Conservation (phyloP, 805 yeast genomes). For the Lachancea waltii region DNA sequence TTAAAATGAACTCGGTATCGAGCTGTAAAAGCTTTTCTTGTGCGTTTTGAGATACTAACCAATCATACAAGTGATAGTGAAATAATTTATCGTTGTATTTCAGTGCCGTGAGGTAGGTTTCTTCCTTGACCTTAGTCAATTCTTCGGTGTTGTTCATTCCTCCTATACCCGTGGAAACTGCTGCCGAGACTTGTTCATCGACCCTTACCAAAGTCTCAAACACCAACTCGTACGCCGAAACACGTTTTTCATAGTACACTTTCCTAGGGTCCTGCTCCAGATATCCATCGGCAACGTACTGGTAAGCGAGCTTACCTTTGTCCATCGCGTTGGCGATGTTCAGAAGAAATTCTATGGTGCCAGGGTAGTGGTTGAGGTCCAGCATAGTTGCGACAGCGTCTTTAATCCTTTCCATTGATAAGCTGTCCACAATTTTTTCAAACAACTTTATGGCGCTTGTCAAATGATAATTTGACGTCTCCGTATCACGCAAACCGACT, state of each 20-base stretch:
- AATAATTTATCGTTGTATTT: constrained; percentile 73
- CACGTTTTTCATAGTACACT: constrained; percentile 45
- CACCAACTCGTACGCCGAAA: constrained; percentile 60
- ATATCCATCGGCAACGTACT: constrained; percentile 48
- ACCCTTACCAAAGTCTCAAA: constrained; percentile 69
- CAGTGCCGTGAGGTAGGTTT: constrained; percentile 68
- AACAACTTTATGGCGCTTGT: constrained; percentile 69
- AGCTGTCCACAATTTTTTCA: constrained; percentile 70
- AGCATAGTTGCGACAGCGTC: constrained; percentile 77
- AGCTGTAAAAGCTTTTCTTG: constrained; percentile 72
- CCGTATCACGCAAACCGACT: constrained; percentile 64
- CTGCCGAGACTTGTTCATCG: constrained; percentile 54
- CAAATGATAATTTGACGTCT: constrained; percentile 58
- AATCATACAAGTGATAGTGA: constrained; percentile 87
- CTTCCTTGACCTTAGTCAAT: constrained; percentile 52
- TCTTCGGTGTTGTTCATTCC: constrained; percentile 35
- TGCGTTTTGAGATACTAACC: constrained; percentile 76
- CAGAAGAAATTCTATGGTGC: constrained; percentile 77
- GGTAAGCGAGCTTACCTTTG: constrained; percentile 50
- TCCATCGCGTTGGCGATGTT: constrained; percentile 69
- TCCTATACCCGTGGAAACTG: constrained; percentile 14
- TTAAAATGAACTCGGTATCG: constrained; percentile 73
- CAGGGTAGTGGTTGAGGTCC: constrained; percentile 70
- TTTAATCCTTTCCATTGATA: constrained; percentile 71
- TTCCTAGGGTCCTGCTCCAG: constrained; percentile 46